These are phyloP conservation scores for Emergomyces africanus DNA, from an alignment of 2,329 filamentous ascomycete genomes.

Conservation along the genomic window DNA sequence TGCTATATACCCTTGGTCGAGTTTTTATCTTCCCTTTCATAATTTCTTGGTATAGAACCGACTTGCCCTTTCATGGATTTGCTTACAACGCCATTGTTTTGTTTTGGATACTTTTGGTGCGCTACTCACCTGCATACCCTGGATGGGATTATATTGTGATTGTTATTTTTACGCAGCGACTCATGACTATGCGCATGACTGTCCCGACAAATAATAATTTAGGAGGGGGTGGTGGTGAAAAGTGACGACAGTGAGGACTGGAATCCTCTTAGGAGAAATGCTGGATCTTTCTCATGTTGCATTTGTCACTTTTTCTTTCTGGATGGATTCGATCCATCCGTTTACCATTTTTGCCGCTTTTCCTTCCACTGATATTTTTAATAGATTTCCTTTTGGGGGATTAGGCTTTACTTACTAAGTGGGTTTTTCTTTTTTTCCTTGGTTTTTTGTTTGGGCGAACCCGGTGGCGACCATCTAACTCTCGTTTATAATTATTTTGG, in stretches of 20 bases:
- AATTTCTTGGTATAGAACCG: not conserved
- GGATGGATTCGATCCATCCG: not conserved
- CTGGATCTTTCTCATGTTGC: not conserved
- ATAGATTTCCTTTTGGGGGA: not conserved
- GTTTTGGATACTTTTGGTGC: not conserved
- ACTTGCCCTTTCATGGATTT: not conserved
- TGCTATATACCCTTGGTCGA: constrained; percentile 2
- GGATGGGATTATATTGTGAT: not conserved
- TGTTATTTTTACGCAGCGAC: not conserved
- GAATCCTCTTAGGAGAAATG: constrained; percentile 1
- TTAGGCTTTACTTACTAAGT: not conserved
- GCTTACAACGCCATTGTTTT: not conserved
- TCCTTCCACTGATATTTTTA: not conserved
- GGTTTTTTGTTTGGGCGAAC: not conserved
- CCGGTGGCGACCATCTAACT: not conserved
- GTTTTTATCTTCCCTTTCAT: not conserved
- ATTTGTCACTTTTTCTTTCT: not conserved
- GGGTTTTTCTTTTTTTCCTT: not conserved
- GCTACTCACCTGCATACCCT: not conserved
- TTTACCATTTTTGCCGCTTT: not conserved
- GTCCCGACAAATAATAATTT: not conserved
- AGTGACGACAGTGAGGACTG: not conserved
- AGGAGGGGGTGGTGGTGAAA: not conserved
- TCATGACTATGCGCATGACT: not conserved
- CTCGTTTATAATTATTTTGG: not conserved